phyloP scores from a whole-genome alignment of 768 basidiomycete genomes.

The Boletus sp. region DNA sequence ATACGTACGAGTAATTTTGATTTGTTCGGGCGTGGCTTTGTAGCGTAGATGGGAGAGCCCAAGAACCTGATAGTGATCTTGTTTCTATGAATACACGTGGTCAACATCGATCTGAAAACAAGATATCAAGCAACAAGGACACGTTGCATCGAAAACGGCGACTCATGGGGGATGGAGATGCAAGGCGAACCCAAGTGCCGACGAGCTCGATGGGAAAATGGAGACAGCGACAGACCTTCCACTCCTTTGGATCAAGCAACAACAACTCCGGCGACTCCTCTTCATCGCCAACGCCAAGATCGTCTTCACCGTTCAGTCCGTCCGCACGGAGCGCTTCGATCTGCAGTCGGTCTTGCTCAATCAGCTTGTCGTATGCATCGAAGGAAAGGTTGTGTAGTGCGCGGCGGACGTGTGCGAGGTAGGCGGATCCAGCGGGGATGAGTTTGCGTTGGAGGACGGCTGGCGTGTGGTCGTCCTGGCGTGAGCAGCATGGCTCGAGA shows the following conservation, averaged over 20 bases:
- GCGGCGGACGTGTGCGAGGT: conserved; percentile 78
- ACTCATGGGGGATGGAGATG: neutral
- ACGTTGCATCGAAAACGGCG: neutral
- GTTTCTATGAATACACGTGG: conserved; percentile 58
- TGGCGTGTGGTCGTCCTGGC: conserved; percentile 3
- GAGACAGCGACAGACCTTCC: conserved; percentile 66
- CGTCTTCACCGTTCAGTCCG: conserved; percentile 61
- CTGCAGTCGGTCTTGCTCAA: conserved; percentile 52
- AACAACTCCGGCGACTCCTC: conserved; percentile 71
- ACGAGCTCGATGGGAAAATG: neutral
- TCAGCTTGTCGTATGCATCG: conserved; percentile 73
- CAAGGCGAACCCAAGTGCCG: neutral
- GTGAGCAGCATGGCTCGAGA: conserved; percentile 5
- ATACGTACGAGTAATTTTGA: conserved; percentile 90
- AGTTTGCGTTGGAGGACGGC: conserved; percentile 47
- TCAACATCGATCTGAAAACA: conserved; percentile 9
- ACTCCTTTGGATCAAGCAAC: conserved; percentile 90
- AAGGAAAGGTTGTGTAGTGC: conserved; percentile 76
- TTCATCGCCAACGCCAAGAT: conserved; percentile 92
- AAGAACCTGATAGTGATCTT: conserved; percentile 97
- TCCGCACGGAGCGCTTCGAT: conserved; percentile 47
- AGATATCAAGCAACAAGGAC: neutral
- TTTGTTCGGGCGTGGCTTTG: conserved; percentile 85
- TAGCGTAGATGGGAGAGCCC: conserved; percentile 90
- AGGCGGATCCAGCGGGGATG: conserved; percentile 86